A percentile compares a stretch with the other conserved stretches of the same genome.
Evolutionary conservation across 2,329 filamentous ascomycete species (phyloP).

Genomic region (Capronia epimyces): DNA sequence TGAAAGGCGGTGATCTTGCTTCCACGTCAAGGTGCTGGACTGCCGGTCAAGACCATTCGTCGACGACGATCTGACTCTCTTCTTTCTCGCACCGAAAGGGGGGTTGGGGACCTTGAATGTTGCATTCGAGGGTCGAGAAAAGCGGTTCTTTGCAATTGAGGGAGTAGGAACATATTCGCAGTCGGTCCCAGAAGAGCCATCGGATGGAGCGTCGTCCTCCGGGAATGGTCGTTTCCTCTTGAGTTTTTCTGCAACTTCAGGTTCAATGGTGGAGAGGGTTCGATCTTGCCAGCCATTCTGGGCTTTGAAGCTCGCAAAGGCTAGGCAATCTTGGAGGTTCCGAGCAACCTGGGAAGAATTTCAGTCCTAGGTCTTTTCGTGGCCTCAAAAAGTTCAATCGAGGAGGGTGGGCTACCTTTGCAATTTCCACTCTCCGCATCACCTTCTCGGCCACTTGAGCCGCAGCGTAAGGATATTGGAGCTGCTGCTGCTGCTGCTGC

Average conservation of each 20-base stretch:
- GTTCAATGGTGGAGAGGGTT: conserved; percentile 78
- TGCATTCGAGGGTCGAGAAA: conserved; percentile 31
- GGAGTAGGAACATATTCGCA: conserved; percentile 62
- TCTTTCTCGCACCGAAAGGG: conserved; percentile 53
- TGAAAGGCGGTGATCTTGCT: conserved; percentile 66
- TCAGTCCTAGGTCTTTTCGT: conserved; percentile 24
- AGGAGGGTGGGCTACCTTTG: conserved; percentile 53
- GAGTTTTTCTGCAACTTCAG: conserved; percentile 72
- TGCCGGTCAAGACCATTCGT: conserved; percentile 50
- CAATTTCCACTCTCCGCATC: conserved; percentile 66
- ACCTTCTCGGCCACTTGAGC: conserved; percentile 54
- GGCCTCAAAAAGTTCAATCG: conserved; percentile 3
- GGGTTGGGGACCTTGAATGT: conserved; percentile 41
- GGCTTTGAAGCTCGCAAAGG: conserved; percentile 94
- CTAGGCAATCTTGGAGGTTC: conserved; percentile 85
- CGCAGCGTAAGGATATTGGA: conserved; percentile 29
- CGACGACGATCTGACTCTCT: conserved; percentile 66
- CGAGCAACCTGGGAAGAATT: conserved; percentile 69
- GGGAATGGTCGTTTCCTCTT: conserved; percentile 62
- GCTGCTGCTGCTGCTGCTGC: conserved; percentile 24
- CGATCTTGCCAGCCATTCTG: conserved; percentile 93
- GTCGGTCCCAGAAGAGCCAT: conserved; percentile 77
- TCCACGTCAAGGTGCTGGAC: conserved; percentile 61
- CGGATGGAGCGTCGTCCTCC: conserved; percentile 76
- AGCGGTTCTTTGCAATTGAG: conserved; percentile 52